Base-by-base conservation (phyloP, 768 basidiomycete species). In the Boletus subcaerulescens region DNA sequence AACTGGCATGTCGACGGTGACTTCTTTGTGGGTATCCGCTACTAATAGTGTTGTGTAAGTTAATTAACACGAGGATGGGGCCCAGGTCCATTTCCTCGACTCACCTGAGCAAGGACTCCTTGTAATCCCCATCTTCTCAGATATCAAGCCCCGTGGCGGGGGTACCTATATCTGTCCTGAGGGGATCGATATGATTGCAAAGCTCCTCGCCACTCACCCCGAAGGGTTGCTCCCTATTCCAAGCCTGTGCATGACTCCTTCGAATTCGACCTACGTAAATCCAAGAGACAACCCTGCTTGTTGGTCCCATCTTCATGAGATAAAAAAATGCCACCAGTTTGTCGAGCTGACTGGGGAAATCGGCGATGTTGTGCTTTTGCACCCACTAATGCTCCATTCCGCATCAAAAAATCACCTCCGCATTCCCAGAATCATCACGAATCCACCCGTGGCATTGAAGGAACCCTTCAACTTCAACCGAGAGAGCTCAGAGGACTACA, bases 361-460 rank as follows among this genome's bases (percentile, higher is more conserved):
- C 39, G 51, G 55, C 26, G 49, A 60, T 24, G 48, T 50, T 11
- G 32, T 56, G n/a, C 40, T 43, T n/a, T 29, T 48, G 71, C 83
- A 85, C 66, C 82, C 84, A 13, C 67, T 86, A 47, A 86, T 86
- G 82, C 65, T 84, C 58, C 85, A 85, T 60, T 80, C 83, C 13
- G 84, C 84, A 12, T 80, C 81, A 32, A 81, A 79, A 65, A 86
- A 86, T 63, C 72, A 79, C 59, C 69, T 79, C 39, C 78, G 85
- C 24, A 67, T 76, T 18, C 81, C 80, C 24, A 74, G 84, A 56
- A 73, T 87, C 50, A 86, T 86, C 64, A 84, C 84, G 42, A 87
- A 86, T 59, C 84, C 85, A 50, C 83, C 84, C 5, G 82, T 84
- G 8, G 70, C 77, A 36, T 69, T 84, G 48, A 76, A 73, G 48